Evolutionary conservation across 2,329 filamentous ascomycete genomes (phyloP).

Genomic region (Penicillium hesseltinei): DNA sequence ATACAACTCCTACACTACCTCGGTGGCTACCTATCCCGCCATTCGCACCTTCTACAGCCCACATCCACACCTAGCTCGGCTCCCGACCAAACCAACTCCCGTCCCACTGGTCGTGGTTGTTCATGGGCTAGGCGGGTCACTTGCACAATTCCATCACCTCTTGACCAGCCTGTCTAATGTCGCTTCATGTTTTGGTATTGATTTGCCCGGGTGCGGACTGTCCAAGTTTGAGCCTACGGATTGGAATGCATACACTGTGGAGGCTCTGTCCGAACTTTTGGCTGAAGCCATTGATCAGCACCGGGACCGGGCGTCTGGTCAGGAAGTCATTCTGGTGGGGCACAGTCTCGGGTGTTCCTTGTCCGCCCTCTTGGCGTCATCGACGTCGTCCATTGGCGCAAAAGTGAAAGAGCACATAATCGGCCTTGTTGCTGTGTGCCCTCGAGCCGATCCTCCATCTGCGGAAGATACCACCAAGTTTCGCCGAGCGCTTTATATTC

Average conservation of each 20-base stretch:
- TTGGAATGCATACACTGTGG: conserved; percentile 77
- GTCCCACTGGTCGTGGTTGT: conserved; percentile 86
- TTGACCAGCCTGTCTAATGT: conserved; percentile 78
- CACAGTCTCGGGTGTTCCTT: conserved; percentile 90
- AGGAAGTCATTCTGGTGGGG: conserved; percentile 75
- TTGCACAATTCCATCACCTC: conserved; percentile 81
- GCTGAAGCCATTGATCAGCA: conserved; percentile 71
- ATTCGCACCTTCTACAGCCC: conserved; percentile 80
- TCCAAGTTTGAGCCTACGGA: conserved; percentile 69
- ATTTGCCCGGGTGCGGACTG: conserved; percentile 84
- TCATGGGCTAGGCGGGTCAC: conserved; percentile 88
- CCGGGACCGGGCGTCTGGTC: conserved; percentile 61
- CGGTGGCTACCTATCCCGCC: conserved; percentile 65
- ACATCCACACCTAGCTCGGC: conserved; percentile 77
- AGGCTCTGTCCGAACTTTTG: conserved; percentile 72
- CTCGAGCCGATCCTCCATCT: conserved; percentile 63
- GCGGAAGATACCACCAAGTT: conserved; percentile 53
- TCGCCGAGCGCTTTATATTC: conserved; percentile 64
- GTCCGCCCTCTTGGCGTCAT: conserved; percentile 67
- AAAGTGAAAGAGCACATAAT: conserved; percentile 63
- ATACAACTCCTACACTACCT: conserved; percentile 70
- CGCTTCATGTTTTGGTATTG: conserved; percentile 81
- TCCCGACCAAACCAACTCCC: conserved; percentile 69
- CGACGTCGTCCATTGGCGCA: conserved; percentile 52
- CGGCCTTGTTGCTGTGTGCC: conserved; percentile 79